These are phyloP conservation scores for Westerdykella ornata DNA, from an alignment of 2,329 filamentous ascomycete genomes.

Conservation along the genomic window DNA sequence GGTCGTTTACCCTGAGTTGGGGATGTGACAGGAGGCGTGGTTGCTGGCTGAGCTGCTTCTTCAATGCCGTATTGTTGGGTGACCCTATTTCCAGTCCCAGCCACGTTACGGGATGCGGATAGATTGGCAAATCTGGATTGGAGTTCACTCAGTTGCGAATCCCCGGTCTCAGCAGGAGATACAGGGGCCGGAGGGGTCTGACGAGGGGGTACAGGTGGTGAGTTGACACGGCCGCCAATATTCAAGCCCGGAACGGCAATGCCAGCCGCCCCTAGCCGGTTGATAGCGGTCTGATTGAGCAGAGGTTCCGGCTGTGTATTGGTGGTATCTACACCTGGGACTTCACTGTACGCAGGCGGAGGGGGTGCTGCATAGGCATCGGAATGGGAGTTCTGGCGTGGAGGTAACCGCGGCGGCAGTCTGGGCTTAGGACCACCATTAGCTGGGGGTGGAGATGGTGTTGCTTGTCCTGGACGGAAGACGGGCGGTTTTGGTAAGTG, in stretches of 20 bases:
- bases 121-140: slow-evolving; percentile 56
- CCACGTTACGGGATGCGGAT: slow-evolving; percentile 25
- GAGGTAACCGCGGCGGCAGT: slow-evolving; percentile 64
- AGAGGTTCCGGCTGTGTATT: too few relatives aligned
- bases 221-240: slow-evolving; percentile 52
- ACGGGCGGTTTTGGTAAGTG: slow-evolving; percentile 65
- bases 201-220: slow-evolving; percentile 27
- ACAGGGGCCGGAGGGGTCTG: slow-evolving; percentile 25
- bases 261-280: slow-evolving; percentile 64
- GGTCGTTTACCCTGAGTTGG: slow-evolving; percentile 45
- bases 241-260: slow-evolving; percentile 72
- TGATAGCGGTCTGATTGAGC: slow-evolving; percentile 55
- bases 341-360: slow-evolving; percentile 44
- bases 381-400: slow-evolving; percentile 54
- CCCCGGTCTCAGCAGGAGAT: slow-evolving; percentile 15
- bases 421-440: slow-evolving; percentile 44
- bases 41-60: slow-evolving; percentile 43
- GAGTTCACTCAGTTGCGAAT: slow-evolving; percentile 55
- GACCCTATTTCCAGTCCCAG: slow-evolving; percentile 49
- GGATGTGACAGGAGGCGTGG: slow-evolving; percentile 10
- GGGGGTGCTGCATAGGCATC: slow-evolving; percentile 41
- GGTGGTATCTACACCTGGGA: slow-evolving; percentile 32
- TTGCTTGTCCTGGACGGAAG: slow-evolving; percentile 39
- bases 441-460: slow-evolving; percentile 20
- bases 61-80: slow-evolving; percentile 57